Conservation (phyloP, 2,329 filamentous ascomycete species). For the Penicillium frequentans region DNA sequence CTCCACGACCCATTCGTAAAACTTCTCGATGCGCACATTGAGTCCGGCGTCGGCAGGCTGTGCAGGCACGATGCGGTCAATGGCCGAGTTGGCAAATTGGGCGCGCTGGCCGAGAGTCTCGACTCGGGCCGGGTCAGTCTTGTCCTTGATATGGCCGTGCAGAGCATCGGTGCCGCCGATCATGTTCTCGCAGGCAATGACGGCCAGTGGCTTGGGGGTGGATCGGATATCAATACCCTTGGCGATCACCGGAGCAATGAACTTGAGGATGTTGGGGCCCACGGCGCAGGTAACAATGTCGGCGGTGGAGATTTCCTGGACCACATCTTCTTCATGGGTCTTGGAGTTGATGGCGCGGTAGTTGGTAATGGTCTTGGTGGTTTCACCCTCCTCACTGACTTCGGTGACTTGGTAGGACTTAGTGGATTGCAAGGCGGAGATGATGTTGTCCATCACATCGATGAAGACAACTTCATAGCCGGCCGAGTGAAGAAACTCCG, state of each 20-base stretch:
- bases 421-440: constrained; percentile 73
- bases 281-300: constrained; percentile 96
- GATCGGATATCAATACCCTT: constrained; percentile 83
- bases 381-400: constrained; percentile 80
- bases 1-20: constrained; percentile 99
- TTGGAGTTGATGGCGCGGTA: constrained; percentile 97
- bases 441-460: constrained; percentile 84
- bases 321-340: constrained; percentile 74
- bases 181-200: constrained; percentile 98
- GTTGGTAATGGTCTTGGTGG: constrained; percentile 81
- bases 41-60: constrained; percentile 78
- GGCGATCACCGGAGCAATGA: constrained; percentile 92
- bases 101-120: constrained; percentile 71
- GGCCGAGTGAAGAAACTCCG: constrained; percentile 89
- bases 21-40: constrained; percentile 94
- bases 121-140: constrained; percentile 68
- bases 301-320: constrained; percentile 82
- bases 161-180: constrained; percentile 92
- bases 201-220: constrained; percentile 67
- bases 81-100: constrained; percentile 94
- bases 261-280: constrained; percentile 92
- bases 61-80: constrained; percentile 95
- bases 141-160: constrained; percentile 74
- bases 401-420: constrained; percentile 89
- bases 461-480: constrained; percentile 96